Conservation (phyloP, 495 filamentous ascomycete genomes). For the Xylaria longipes region DNA sequence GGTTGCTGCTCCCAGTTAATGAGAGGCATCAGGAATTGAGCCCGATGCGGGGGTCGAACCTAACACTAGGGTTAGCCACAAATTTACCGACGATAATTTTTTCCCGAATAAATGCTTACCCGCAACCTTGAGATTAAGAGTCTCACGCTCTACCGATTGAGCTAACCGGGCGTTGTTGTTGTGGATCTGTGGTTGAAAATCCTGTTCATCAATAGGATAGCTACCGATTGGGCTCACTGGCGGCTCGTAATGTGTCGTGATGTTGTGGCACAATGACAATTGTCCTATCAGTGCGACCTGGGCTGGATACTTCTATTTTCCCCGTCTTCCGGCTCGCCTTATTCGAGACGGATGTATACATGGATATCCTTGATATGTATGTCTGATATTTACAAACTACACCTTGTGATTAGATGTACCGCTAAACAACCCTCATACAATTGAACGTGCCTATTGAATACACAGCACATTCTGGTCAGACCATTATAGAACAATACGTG, state of each 20-base stretch:
- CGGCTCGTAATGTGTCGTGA: background rate
- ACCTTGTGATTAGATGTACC: background rate
- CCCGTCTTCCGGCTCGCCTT: background rate
- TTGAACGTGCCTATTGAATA: background rate
- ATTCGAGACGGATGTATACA: background rate
- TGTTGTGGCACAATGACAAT: background rate
- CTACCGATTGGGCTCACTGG: background rate
- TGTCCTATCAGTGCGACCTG: background rate
- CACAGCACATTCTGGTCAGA: background rate
- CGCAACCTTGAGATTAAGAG: conserved; percentile 79
- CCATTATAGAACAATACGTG: background rate
- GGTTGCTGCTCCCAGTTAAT: conserved; percentile 17
- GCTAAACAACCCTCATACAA: background rate
- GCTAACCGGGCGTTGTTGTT: conserved; percentile 59
- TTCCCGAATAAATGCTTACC: conserved; percentile 39
- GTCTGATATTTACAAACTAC: background rate
- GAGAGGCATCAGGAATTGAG: conserved; percentile 49
- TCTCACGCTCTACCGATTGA: conserved; percentile 87
- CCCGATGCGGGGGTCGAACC: conserved; percentile 58
- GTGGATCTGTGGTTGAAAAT: background rate
- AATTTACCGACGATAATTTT: background rate
- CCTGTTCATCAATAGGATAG: background rate
- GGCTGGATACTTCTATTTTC: background rate
- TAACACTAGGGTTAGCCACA: conserved; percentile 15
- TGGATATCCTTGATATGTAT: background rate